Conservation (phyloP, 305 asterid genomes). For the Fraxinus sp. region DNA sequence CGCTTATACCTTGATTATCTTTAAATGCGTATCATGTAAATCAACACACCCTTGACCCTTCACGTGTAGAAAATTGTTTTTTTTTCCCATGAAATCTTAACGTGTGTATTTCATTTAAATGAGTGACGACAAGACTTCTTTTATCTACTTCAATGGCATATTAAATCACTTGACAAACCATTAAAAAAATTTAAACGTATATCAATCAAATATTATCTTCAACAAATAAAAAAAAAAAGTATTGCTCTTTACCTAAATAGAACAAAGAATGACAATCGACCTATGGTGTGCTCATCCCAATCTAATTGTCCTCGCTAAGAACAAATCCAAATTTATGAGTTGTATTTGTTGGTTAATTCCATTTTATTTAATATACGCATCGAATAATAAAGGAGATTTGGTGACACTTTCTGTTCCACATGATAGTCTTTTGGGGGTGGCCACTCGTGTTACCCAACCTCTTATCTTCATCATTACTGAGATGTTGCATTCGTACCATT, state of each 20-base stretch:
- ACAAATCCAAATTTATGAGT: neutral
- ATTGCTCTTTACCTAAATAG: neutral
- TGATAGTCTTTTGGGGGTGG: conserved; percentile 1
- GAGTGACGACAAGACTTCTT: neutral
- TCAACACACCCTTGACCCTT: neutral
- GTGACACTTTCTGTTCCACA: conserved; percentile 9
- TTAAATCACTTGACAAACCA: neutral
- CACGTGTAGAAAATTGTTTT: neutral
- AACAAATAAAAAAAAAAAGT: neutral
- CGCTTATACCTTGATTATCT: neutral
- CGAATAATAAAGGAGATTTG: neutral
- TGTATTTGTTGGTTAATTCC: neutral
- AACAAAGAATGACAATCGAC: neutral
- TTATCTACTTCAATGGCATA: neutral
- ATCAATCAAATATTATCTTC: neutral
- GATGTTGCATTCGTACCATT: neutral
- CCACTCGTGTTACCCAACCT: neutral
- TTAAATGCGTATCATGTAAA: neutral
- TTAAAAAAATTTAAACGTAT: neutral
- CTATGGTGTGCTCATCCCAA: neutral
- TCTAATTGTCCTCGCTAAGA: neutral
- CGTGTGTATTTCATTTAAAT: neutral
- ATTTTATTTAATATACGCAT: neutral
- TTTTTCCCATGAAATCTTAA: neutral
- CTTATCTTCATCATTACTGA: conserved; percentile 4